Conservation (phyloP, 257 asterid genomes). For the Solanum lycopersicoides region DNA sequence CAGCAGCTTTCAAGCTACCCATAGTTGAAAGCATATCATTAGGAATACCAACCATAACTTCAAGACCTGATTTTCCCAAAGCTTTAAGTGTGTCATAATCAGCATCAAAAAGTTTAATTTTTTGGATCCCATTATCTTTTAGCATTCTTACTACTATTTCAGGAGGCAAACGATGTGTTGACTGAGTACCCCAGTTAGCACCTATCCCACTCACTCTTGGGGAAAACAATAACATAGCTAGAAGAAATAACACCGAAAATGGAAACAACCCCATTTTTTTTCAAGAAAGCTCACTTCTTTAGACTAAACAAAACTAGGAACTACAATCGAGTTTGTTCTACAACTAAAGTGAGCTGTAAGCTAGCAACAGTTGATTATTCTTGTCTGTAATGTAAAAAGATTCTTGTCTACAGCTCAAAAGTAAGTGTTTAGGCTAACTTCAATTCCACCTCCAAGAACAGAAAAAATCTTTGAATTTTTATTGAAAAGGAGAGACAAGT, state of each 20-base stretch:
- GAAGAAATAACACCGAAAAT: not conserved
- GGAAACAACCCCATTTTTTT: constrained; percentile 9
- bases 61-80: constrained; percentile 55
- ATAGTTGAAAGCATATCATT: constrained; percentile 63
- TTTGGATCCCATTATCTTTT: constrained; percentile 67
- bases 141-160: constrained; percentile 63
- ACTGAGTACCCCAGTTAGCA: constrained; percentile 83
- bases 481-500: not conserved
- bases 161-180: constrained; percentile 63
- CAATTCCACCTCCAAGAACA: not conserved
- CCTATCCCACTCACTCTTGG: constrained; percentile 51
- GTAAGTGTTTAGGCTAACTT: not conserved
- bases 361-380: not conserved
- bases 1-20: constrained; percentile 58
- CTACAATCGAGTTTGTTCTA: not conserved
- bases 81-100: constrained; percentile 67
- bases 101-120: constrained; percentile 81
- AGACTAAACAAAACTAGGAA: not conserved
- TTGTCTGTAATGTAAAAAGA: not conserved
- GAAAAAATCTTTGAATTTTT: not conserved
- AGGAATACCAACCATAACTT: constrained; percentile 94
- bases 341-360: not conserved
- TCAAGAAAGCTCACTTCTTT: not conserved
- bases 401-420: not conserved
- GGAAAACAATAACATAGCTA: constrained; percentile 5